A percentile compares a stretch with the other conserved stretches of the same genome.
These are phyloP conservation scores for Rhodotorula sp. DNA, from an alignment of 1,284 basidiomycete species.

Conservation along the genomic window DNA sequence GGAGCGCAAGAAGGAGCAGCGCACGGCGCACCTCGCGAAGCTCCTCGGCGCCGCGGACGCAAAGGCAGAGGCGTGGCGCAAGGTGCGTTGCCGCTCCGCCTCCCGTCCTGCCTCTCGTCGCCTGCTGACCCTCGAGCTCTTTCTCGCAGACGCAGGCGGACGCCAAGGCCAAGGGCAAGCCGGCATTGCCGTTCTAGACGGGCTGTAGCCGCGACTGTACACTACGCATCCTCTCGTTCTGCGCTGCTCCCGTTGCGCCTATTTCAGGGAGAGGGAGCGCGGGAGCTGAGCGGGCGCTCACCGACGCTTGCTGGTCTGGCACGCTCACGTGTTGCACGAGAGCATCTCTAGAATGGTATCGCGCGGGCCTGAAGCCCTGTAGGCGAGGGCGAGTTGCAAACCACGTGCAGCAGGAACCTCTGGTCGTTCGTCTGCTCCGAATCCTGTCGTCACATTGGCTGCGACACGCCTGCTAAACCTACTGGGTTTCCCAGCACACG, in stretches of 20 bases:
- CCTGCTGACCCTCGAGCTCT: background rate
- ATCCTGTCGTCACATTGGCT: background rate
- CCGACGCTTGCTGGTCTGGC: too few relatives aligned
- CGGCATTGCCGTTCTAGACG: slow-evolving; percentile 34
- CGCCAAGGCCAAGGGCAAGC: slow-evolving; percentile 27
- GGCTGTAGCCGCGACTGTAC: background rate
- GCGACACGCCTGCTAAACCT: background rate
- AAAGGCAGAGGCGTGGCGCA: slow-evolving; percentile 30
- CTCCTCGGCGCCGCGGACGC: slow-evolving; percentile 26
- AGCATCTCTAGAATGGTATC: background rate
- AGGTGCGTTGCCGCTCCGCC: slow-evolving; percentile 21
- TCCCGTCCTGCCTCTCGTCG: background rate
- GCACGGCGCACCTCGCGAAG: slow-evolving; percentile 19
- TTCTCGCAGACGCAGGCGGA: slow-evolving; percentile 20
- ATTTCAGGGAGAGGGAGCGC: background rate
- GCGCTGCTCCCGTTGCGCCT: background rate
- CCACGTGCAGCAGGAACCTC: background rate
- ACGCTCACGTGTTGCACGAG: background rate
- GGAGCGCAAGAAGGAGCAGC: slow-evolving; percentile 36
- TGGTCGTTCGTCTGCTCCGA: background rate
- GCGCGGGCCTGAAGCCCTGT: background rate
- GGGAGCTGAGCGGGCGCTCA: too few relatives aligned
- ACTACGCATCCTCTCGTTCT: background rate
- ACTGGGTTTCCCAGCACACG: background rate
- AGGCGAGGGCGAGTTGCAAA: background rate